Evolutionary conservation across 2,329 filamentous ascomycete species (phyloP).

Genomic region (Dactylonectria macrodidyma): DNA sequence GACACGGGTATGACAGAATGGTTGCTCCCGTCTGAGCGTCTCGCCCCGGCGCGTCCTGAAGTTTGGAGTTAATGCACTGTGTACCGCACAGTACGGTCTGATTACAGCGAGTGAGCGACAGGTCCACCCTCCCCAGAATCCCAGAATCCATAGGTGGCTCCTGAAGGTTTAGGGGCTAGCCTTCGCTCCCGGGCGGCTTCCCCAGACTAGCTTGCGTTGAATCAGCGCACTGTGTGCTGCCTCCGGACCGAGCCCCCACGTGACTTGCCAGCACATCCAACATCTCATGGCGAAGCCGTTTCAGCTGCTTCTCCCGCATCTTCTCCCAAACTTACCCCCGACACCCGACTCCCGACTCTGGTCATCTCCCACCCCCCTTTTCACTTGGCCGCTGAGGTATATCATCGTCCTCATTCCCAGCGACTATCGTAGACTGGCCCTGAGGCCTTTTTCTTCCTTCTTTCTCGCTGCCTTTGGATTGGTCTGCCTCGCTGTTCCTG

Average conservation of each 20-base stretch:
- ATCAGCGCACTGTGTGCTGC: slow-evolving; percentile 30
- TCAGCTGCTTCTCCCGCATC: slow-evolving; percentile 45
- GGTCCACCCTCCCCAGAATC: slow-evolving; percentile 1
- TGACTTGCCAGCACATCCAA: slow-evolving; percentile 36
- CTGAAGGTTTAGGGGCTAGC: neutral
- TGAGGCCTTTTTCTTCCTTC: slow-evolving; percentile 33
- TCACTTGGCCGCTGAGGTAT: slow-evolving; percentile 40
- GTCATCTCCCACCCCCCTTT: slow-evolving; percentile 42
- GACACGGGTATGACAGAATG: slow-evolving; percentile 8
- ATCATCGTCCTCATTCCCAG: slow-evolving; percentile 40
- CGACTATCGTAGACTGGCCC: slow-evolving; percentile 37
- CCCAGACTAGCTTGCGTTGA: slow-evolving; percentile 15
- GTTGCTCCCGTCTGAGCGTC: neutral
- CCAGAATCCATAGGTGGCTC: neutral
- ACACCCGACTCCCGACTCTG: slow-evolving; percentile 34
- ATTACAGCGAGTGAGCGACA: neutral
- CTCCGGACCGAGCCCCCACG: slow-evolving; percentile 17
- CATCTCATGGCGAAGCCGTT: slow-evolving; percentile 39
- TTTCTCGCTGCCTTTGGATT: slow-evolving; percentile 35
- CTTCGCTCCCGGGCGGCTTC: slow-evolving; percentile 1
- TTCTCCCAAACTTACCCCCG: slow-evolving; percentile 38
- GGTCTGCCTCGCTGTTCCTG: slow-evolving; percentile 29
- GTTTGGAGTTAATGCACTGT: slow-evolving; percentile 13
- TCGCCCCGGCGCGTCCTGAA: neutral
- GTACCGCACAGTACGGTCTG: neutral